Conservation (phyloP, 1,284 basidiomycete species). For the Cryptococcus sp. region DNA sequence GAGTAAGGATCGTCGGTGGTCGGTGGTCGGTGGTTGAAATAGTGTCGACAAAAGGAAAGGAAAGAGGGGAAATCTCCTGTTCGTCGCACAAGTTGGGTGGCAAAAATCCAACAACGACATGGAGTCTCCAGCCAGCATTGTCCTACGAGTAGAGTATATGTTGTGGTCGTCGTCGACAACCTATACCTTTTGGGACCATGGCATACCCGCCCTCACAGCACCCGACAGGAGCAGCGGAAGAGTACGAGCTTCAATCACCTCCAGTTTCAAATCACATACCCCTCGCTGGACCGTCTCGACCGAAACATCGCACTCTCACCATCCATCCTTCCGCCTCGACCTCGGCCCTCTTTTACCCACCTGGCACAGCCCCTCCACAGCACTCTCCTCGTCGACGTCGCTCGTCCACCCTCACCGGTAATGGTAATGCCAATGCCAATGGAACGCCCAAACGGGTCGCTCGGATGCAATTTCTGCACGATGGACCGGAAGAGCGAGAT, state of each 20-base stretch:
- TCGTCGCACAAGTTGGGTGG: no score
- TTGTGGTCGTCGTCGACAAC: no score
- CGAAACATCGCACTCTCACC: constrained; percentile 23
- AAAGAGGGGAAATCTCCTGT: no score
- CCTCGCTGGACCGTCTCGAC: constrained; percentile 15
- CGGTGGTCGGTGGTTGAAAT: no score
- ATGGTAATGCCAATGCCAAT: no score
- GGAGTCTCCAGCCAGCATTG: no score
- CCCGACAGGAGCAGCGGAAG: constrained; percentile 30
- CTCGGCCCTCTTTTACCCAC: constrained; percentile 26
- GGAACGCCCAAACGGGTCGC: background rate
- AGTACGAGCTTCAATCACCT: constrained; percentile 27
- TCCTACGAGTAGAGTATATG: no score
- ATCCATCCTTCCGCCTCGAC: constrained; percentile 26
- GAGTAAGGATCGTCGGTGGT: no score
- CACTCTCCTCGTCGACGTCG: constrained; percentile 8
- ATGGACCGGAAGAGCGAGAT: constrained; percentile 1
- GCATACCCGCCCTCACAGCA: constrained; percentile 1
- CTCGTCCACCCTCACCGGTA: constrained; percentile 1
- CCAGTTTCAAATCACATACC: background rate
- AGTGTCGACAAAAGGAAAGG: no score
- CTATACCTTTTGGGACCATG: no score
- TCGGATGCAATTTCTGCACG: constrained; percentile 8
- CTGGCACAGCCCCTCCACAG: constrained; percentile 5
- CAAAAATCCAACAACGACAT: background rate